These are phyloP conservation scores for Naumovozyma baii DNA, from an alignment of 805 yeast genomes.

Conservation along the genomic window DNA sequence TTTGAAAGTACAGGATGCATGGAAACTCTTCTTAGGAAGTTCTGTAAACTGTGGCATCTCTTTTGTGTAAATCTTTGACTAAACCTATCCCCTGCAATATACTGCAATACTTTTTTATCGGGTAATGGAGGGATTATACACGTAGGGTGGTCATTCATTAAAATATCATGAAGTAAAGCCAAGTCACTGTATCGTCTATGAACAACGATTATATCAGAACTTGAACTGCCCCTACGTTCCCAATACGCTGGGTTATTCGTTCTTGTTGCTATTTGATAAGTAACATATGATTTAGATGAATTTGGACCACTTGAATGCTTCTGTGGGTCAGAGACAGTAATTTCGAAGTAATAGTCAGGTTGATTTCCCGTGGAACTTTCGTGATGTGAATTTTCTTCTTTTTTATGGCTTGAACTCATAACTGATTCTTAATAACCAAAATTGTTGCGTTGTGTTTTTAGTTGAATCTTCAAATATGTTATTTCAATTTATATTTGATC, in stretches of 20 bases:
- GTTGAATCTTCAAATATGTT: too few relatives aligned
- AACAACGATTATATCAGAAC: constrained; percentile 21
- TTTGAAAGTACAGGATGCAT: constrained; percentile 63
- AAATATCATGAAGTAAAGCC: constrained; percentile 62
- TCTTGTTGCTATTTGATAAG: constrained; percentile 28
- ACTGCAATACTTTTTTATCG: constrained; percentile 82
- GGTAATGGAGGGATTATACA: constrained; percentile 89
- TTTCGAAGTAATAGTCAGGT: constrained; percentile 9
- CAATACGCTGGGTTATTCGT: constrained; percentile 23
- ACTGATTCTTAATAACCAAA: too few relatives aligned
- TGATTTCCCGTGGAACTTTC: neutral
- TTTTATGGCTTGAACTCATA: too few relatives aligned
- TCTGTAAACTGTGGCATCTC: constrained; percentile 68
- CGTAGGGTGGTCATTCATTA: constrained; percentile 73
- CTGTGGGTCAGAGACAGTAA: constrained; percentile 28
- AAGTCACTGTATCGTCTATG: constrained; percentile 79
- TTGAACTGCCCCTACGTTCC: constrained; percentile 7
- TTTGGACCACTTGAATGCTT: constrained; percentile 22
- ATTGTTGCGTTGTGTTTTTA: too few relatives aligned
- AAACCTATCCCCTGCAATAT: constrained; percentile 88
- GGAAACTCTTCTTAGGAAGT: constrained; percentile 65
- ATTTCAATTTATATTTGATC: too few relatives aligned
- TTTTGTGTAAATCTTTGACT: constrained; percentile 74
- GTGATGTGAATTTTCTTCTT: too few relatives aligned
- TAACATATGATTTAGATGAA: constrained; percentile 22